phyloP scores from a whole-genome alignment of 2,329 filamentous ascomycete species.

The Stromatinia cepivora region DNA sequence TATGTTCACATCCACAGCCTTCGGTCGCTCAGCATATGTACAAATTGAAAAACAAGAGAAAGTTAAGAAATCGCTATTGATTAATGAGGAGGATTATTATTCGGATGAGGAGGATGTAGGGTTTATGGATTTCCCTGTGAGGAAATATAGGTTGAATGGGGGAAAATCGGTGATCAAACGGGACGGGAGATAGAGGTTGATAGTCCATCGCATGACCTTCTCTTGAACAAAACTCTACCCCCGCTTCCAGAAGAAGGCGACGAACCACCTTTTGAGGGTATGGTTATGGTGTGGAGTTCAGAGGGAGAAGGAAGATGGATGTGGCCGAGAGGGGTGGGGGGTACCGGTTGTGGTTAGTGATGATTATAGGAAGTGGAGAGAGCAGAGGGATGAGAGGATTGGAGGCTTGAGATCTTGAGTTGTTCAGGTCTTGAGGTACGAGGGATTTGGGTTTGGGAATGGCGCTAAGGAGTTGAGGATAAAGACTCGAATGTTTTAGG shows the following conservation, averaged over 20 bases:
- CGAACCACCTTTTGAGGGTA: conserved; percentile 11
- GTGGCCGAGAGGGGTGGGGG: conserved; percentile 5
- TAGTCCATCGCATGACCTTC: not conserved
- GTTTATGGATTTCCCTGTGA: not conserved
- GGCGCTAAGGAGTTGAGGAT: not conserved
- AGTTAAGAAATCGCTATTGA: not conserved
- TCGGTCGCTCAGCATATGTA: conserved; percentile 5
- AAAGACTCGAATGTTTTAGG: not conserved
- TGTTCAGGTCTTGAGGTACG: too few relatives aligned
- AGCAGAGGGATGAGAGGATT: conserved; percentile 2
- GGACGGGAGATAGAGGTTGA: not conserved
- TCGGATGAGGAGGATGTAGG: conserved; percentile 19
- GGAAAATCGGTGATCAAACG: not conserved
- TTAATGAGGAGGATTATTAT: conserved; percentile 10
- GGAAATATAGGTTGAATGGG: not conserved
- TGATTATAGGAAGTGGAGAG: conserved; percentile 16
- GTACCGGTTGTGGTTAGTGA: conserved; percentile 6
- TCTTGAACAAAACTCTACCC: not conserved
- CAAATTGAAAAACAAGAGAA: conserved; percentile 13
- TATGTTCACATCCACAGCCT: conserved; percentile 19
- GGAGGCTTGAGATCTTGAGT: not conserved
- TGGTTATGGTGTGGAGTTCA: conserved; percentile 4
- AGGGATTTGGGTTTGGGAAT: too few relatives aligned
- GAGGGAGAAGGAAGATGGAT: conserved; percentile 6
- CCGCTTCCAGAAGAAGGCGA: conserved; percentile 5